These are phyloP conservation scores for Fusarium beomiforme DNA, from an alignment of 2,329 filamentous ascomycete genomes.

Conservation along the genomic window DNA sequence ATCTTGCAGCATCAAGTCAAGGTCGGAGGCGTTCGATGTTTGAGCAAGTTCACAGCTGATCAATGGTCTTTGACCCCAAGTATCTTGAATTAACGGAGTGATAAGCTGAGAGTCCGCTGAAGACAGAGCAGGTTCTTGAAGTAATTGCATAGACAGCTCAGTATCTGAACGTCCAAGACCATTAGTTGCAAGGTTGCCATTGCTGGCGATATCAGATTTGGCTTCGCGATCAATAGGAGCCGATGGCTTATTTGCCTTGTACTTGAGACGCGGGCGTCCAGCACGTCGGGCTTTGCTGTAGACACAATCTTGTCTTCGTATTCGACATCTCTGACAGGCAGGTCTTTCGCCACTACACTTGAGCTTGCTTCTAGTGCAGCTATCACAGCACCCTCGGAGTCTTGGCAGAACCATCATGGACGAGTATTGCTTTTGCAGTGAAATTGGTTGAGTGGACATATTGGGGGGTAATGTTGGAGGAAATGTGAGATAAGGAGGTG, in stretches of 20 bases:
- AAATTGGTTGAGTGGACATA: rapidly evolving
- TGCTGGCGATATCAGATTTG: rapidly evolving
- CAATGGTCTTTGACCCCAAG: background rate
- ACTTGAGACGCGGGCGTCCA: background rate
- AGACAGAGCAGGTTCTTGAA: background rate
- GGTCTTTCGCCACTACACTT: background rate
- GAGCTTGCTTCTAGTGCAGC: background rate
- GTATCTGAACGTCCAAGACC: rapidly evolving
- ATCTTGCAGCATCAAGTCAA: background rate
- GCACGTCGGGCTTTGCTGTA: background rate
- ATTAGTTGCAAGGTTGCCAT: rapidly evolving
- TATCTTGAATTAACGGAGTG: rapidly evolving
- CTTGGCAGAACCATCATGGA: rapidly evolving
- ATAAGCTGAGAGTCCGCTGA: background rate
- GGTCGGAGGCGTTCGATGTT: rapidly evolving
- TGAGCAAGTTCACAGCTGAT: background rate
- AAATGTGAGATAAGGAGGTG: no score
- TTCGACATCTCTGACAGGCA: background rate
- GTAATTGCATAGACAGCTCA: rapidly evolving
- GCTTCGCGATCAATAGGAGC: rapidly evolving
- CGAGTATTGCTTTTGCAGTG: background rate
- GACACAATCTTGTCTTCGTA: background rate
- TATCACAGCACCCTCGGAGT: background rate
- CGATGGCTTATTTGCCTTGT: background rate
- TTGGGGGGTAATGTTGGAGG: no score